Percentiles rank a stretch among this genome's conserved stretches.
These are phyloP conservation scores for Alternaria dauci DNA, from an alignment of 2,329 filamentous ascomycete genomes.

Conservation along the genomic window DNA sequence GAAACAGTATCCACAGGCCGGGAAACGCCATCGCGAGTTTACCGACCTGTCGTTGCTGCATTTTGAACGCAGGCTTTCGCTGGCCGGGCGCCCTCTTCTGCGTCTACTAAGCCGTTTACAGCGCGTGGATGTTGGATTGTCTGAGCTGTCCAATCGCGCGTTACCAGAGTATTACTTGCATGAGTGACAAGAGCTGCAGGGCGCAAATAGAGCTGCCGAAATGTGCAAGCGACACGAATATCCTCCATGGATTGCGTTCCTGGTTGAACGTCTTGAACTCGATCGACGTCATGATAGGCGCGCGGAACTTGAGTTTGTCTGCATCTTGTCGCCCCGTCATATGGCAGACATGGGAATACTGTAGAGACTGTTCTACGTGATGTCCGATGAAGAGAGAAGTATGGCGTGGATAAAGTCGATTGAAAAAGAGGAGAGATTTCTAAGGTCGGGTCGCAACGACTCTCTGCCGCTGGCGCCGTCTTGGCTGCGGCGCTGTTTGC, in stretches of 20 bases:
- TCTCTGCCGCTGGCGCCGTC: not conserved
- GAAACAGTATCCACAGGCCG: not conserved
- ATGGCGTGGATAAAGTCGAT: not conserved
- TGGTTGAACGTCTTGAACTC: not conserved
- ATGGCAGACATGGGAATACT: not conserved
- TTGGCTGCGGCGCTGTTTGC: conserved; percentile 1
- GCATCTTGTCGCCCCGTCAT: no score
- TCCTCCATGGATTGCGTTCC: not conserved
- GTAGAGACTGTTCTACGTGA: not conserved
- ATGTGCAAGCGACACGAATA: not conserved
- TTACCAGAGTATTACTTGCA: not conserved
- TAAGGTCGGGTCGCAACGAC: not conserved
- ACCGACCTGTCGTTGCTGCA: not conserved
- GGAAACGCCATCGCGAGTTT: not conserved
- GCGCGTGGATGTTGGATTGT: not conserved
- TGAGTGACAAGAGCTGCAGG: not conserved
- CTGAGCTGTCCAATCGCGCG: conserved; percentile 2
- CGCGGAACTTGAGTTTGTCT: no score
- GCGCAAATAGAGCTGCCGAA: not conserved
- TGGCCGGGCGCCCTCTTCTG: not conserved
- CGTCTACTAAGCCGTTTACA: not conserved
- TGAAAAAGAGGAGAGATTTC: not conserved
- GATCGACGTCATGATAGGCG: not conserved
- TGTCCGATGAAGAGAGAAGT: not conserved
- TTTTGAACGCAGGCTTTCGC: not conserved